Evolutionary conservation across 345 rosid species (phyloP).

Genomic region (Turnera subulata): DNA sequence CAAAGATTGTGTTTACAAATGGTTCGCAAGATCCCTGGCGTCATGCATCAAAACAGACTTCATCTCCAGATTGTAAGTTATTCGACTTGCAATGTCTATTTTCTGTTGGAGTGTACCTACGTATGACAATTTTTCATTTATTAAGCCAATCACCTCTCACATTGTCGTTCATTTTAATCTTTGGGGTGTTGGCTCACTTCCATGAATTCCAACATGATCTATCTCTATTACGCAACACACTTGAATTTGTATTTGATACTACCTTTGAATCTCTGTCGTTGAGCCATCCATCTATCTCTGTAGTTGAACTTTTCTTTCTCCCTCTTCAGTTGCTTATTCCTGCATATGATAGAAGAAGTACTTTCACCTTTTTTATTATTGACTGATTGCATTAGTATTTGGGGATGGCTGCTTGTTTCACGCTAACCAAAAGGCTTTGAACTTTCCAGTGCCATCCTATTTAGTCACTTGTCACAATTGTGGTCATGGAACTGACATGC

Average conservation of each 20-base stretch:
- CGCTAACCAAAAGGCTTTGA: neutral
- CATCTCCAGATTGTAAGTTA: slow-evolving; percentile 65
- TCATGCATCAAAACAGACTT: slow-evolving; percentile 74
- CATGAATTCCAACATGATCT: no score
- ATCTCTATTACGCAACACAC: neutral
- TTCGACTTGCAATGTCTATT: neutral
- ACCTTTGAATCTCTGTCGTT: no score
- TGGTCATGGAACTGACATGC: slow-evolving; percentile 92
- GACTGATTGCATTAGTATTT: no score
- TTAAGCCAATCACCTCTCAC: no score
- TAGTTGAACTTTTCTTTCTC: no score
- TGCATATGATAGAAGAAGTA: no score
- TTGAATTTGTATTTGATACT: neutral
- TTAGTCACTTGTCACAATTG: slow-evolving; percentile 76
- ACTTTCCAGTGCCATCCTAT: slow-evolving; percentile 57
- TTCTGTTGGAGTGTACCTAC: neutral
- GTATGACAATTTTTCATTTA: neutral
- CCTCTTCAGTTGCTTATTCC: no score
- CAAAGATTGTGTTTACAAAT: slow-evolving; percentile 76
- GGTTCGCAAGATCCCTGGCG: slow-evolving; percentile 99
- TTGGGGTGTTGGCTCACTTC: no score
- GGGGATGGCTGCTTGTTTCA: no score
- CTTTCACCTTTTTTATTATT: no score
- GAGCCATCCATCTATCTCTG: no score
- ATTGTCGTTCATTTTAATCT: no score